A percentile compares a stretch with the other conserved stretches of the same genome.
These are phyloP conservation scores for Plasmodium gonderi DNA, from an alignment of 169 alveolate species.

Conservation along the genomic window DNA sequence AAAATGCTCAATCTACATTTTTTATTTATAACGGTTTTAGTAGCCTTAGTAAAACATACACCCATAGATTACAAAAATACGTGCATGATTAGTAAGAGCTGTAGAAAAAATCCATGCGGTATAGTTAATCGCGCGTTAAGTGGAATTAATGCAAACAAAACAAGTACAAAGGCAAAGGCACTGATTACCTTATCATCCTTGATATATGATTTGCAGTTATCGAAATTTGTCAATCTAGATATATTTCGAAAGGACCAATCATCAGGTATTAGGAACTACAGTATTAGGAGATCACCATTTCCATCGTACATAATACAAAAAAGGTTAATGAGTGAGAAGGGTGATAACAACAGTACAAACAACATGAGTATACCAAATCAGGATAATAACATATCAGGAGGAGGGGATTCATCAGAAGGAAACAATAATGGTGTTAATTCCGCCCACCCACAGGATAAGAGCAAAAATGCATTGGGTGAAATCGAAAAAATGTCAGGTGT, in stretches of 20 bases:
- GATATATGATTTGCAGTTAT: neutral
- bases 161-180: neutral
- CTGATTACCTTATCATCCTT: neutral
- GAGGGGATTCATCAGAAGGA: neutral
- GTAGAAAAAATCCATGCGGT: slow-evolving; percentile 41
- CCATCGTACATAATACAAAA: slow-evolving; percentile 32
- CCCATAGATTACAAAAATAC: slow-evolving; percentile 21
- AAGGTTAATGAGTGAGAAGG: slow-evolving; percentile 56
- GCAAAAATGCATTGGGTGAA: neutral
- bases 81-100: slow-evolving; percentile 66
- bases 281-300: neutral
- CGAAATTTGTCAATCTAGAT: slow-evolving; percentile 22
- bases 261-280: neutral
- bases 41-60: slow-evolving; percentile 10
- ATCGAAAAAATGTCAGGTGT: neutral
- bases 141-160: slow-evolving; percentile 4
- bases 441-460: neutral
- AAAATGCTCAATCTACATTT: neutral
- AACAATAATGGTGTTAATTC: neutral
- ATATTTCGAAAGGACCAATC: slow-evolving; percentile 14
- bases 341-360: neutral
- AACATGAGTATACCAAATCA: neutral
- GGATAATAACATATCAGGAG: slow-evolving; percentile 9
- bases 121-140: slow-evolving; percentile 45
- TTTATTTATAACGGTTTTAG: slow-evolving; percentile 27